Base-by-base conservation (phyloP, 1,284 basidiomycete species). In the Pascua sp. region DNA sequence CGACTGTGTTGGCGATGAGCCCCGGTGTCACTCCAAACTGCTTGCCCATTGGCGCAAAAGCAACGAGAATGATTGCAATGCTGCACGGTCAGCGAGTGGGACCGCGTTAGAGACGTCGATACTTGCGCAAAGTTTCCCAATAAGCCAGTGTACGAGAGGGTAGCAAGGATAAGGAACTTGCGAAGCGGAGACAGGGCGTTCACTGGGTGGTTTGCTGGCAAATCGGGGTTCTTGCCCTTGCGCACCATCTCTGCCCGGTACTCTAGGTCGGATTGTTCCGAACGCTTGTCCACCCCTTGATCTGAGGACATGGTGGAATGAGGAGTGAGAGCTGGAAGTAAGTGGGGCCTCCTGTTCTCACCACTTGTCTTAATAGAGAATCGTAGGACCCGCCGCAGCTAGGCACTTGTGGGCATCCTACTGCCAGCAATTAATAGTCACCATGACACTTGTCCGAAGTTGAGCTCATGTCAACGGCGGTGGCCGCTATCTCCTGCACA, bases 1-100 rank as follows among this genome's bases (percentile, higher is more conserved):
- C 75, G 52, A 77, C 72, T 0, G 73, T 64, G 60, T 76, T 72
- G 36, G 75, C 70, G 10, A 68, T 69, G 5, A 64, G 56, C 2
- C 66, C 54, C 5, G 71, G 68, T n/a, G 63, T 57, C 3, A 62
- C 60, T 10, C n/a, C n/a, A 13, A 57, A 55, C 11, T 37, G 3
- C 18, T 43, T 32, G 15, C 36, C 53, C 40, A 60, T 55, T 18
- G 10, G 37, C n/a, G 2, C 15, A n/a, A 65, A 61, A 8, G 63
- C 61, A 1, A 55, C 55, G 44, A 61, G 54, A 16, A 60, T 43
- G 38, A 65, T 63, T 9, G 63, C 61, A 11, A 65, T 43, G n/a
- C 24, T 32, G 24, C 7, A 32, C 24, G 24, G 24, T 32, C 24
- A 32, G 24, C 24, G 24, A 24, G 45, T 47, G 17, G n/a, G 24